Evolutionary conservation across 148 eudicot genomes (phyloP), one percentile per base, ranked within the genome.

Genomic region (Chenopodium formosanum): DNA sequence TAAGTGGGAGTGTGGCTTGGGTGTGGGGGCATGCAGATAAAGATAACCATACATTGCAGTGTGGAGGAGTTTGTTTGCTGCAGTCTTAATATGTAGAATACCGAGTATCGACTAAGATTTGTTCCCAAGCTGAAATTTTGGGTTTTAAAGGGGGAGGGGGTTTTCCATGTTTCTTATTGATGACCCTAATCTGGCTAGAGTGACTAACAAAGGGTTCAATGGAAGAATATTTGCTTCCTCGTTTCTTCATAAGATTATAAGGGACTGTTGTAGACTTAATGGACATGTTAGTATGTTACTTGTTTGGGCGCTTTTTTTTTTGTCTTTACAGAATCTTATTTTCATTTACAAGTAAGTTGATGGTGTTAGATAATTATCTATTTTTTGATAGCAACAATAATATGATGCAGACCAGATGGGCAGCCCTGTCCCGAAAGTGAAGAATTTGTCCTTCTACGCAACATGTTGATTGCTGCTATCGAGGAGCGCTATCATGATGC

Each of bases 401-500:
- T 76, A 13, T 79, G 60, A 31, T 80, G 83, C 91, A 94, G 98
- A 76, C 97, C 98, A 5, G 88, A 81, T 82, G 92, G 94, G 40
- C 87, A 90, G 83, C 93, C 95, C 20, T 93, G 98, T 86, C 86
- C 89, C 68, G 95, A 90, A 82, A 91, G 94, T 52, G 89, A 88
- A 81, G 97, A 94, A 85, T 93, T 93, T 83, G 74, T 86, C 83
- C 91, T 95, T 71, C 77, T 95, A 9, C 90, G 91, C 34, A 95
- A 92, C 85, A 95, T 95, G 98, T 87, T 91, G 88, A 85, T 90
- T 85, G 98, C 97, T 72, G 96, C 91, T 68, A 87, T 89, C 70
- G 97, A 95, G 83, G 98, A 91, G 70, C 94, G 98, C 16, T 93
- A 95, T 86, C 83, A 73, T 79, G 98, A 95, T 86, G 98, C 98